Evolutionary conservation across 2,329 filamentous ascomycete species (phyloP), one percentile per base, ranked within the genome.

Genomic region (Colletotrichum incanum): DNA sequence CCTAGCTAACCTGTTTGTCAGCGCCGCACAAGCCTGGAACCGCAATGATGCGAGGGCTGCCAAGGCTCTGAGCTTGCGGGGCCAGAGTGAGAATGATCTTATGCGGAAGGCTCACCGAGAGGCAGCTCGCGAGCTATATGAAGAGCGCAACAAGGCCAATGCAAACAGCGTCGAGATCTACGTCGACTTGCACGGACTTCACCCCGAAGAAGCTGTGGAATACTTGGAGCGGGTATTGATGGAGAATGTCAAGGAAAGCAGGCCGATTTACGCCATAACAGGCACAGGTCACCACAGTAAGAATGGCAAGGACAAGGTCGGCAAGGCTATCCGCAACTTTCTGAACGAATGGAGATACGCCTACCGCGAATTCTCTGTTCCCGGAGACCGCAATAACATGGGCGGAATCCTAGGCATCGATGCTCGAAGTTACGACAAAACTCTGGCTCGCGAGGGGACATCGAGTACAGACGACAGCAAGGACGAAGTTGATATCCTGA

Each of bases 231-330:
- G 93, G 74, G 93, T 97, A 49, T 90, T 99, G 28, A 86, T 95
- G 73, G 94, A 97, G 78, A 96, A 98, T 78, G 89, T 88, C 75
- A 88, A 90, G 75, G 91, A 93, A 76, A 88, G 88, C 45, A 89
- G 91, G 28, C 93, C 96, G 3, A 89, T 99, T 52, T 99, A 98
- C 80, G 95, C 95, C 76, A 98, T 99, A 80, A 98, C 95, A 1
- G 96, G 96, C 55, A 98, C 96, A 1, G 96, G 96, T 4, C 95
- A 98, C 79, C 96, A 99, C 83, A 97, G 94, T 81, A 98, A 98
- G 86, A 98, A 98, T 79, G 96, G 96, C 78, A 98, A 98, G 82
- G 96, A 99, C 83, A 99, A 99, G 84, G 94, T 99, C 45, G 96
- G 96, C 79, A 98, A 97, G 84, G 95, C 95, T 1, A 92, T 98